These are phyloP conservation scores for Bretschneidera sinensis DNA, from an alignment of 345 rosid genomes.

Conservation along the genomic window DNA sequence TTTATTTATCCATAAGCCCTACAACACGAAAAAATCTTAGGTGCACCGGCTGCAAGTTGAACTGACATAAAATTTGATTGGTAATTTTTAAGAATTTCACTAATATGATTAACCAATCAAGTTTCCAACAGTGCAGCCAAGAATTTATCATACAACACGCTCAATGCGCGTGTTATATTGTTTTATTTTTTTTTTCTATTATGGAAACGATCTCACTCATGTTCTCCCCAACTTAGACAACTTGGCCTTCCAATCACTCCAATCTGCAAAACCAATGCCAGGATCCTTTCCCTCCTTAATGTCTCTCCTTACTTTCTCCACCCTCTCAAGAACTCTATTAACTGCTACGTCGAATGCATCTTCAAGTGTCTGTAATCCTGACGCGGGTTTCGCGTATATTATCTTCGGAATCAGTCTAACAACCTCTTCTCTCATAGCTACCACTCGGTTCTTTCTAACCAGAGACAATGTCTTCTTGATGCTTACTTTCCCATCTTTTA, in stretches of 20 bases:
- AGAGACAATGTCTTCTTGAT: constrained; percentile 26
- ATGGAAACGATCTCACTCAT: background rate
- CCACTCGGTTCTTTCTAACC: constrained; percentile 22
- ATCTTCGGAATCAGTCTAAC: constrained; percentile 44
- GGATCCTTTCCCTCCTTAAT: constrained; percentile 25
- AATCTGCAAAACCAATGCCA: constrained; percentile 17
- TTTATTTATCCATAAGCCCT: too few relatives aligned
- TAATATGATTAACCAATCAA: too few relatives aligned
- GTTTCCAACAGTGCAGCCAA: too few relatives aligned
- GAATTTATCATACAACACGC: too few relatives aligned
- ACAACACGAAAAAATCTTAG: too few relatives aligned
- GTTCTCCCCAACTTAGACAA: too few relatives aligned
- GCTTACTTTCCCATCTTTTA: constrained; percentile 18
- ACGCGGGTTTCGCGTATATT: constrained; percentile 33
- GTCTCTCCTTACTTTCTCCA: constrained; percentile 19
- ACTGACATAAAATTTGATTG: too few relatives aligned
- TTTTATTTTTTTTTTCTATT: too few relatives aligned
- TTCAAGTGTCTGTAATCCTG: constrained; percentile 19
- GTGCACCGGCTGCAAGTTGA: too few relatives aligned
- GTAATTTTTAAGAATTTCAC: too few relatives aligned
- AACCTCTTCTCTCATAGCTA: constrained; percentile 40
- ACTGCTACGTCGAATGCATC: constrained; percentile 57
- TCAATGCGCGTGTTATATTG: too few relatives aligned
- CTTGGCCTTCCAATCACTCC: constrained; percentile 6
- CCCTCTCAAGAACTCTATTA: constrained; percentile 28